Base-by-base conservation (phyloP, 768 basidiomycete genomes). In the Multifurca ochricompacta region DNA sequence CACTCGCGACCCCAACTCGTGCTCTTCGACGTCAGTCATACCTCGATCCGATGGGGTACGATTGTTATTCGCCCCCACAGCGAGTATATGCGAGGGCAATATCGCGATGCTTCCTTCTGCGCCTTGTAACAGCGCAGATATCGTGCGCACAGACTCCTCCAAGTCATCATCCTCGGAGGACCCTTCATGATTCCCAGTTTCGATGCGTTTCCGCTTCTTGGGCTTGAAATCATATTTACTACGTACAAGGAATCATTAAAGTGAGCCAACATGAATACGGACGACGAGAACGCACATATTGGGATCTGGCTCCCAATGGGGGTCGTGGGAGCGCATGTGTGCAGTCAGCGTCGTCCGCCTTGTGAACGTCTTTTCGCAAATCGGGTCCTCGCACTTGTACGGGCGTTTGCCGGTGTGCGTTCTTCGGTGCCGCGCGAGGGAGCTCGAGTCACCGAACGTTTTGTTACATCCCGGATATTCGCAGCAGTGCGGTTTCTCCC, bases 401-500 rank as follows among this genome's bases (percentile, higher is more conserved):
- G 87, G 87, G 48, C 88, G 80, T 67, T 87, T 91, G 39, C 85
- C 89, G 8, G 87, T 90, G 63, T 88, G 91, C 21, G 89, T 92
- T 61, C 92, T 80, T 48, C 92, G 82, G 73, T 95, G 92, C 58
- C 92, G 81, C 45, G 92, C 91, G 41, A 95, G 78, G 70, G 87
- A 89, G 64, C 90, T 91, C 3, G 91, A 94, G 66, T 95, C 91
- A 43, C 87, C 83, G 70, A 94, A 95, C 0, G 86, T 87, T 72
- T 87, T 91, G 45, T 77, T 79, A 68, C 91, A 95, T 7, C 81
- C 87, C 3, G 86, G 87, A 67, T 91, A 91, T 72, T 91, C 88
- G 71, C 92, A 95, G 45, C 76, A 79, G 67, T 95, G 92, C 9
- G 92, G 92, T 63, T 91, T 89, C 71, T 95, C 92, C 35, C 92